Percentiles rank a stretch among this genome's conserved stretches.
These are phyloP conservation scores for Penicilliopsis zonata DNA, from an alignment of 495 filamentous ascomycete genomes.

Conservation along the genomic window DNA sequence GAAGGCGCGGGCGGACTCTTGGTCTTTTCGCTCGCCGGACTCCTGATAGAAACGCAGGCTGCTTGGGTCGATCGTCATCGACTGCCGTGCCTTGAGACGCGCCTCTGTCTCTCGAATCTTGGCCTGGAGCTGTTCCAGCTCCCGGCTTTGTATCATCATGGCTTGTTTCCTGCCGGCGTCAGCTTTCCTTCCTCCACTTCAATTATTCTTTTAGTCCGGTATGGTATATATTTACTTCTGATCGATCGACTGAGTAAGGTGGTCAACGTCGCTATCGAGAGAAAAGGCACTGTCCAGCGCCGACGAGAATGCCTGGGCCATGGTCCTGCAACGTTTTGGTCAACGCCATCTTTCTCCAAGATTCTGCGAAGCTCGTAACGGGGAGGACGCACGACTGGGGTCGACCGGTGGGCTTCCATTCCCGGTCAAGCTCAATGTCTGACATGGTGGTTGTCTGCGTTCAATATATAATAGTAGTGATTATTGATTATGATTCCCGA, in stretches of 20 bases:
- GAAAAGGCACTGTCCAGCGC: slow-evolving; percentile 83
- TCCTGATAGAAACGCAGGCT: slow-evolving; percentile 1
- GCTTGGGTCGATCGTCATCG: slow-evolving; percentile 6
- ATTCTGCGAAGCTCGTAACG: slow-evolving; percentile 1
- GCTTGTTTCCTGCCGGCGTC: slow-evolving; percentile 42
- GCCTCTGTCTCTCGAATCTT: slow-evolving; percentile 76
- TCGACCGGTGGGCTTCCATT: slow-evolving; percentile 66
- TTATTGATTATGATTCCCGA: too few species aligned
- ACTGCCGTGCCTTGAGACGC: slow-evolving; percentile 47
- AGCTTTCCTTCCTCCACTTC: slow-evolving; percentile 1
- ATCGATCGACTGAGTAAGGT: slow-evolving; percentile 65
- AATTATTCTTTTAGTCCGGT: too few species aligned
- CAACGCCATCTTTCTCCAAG: slow-evolving; percentile 8
- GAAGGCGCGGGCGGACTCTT: slow-evolving; percentile 5
- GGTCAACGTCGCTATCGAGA: slow-evolving; percentile 66
- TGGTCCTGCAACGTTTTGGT: slow-evolving; percentile 46
- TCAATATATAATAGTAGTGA: too few species aligned
- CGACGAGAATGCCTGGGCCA: slow-evolving; percentile 76
- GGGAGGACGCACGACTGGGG: slow-evolving; percentile 65
- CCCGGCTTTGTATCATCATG: slow-evolving; percentile 63
- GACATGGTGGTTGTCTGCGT: too few species aligned
- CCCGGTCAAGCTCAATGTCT: slow-evolving; percentile 55
- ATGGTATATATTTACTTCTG: slow-evolving; percentile 54
- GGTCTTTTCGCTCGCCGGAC: slow-evolving; percentile 5
- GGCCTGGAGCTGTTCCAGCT: slow-evolving; percentile 77